Evolutionary conservation across 768 basidiomycete genomes (phyloP).

Genomic region (Termitomyces sp.): DNA sequence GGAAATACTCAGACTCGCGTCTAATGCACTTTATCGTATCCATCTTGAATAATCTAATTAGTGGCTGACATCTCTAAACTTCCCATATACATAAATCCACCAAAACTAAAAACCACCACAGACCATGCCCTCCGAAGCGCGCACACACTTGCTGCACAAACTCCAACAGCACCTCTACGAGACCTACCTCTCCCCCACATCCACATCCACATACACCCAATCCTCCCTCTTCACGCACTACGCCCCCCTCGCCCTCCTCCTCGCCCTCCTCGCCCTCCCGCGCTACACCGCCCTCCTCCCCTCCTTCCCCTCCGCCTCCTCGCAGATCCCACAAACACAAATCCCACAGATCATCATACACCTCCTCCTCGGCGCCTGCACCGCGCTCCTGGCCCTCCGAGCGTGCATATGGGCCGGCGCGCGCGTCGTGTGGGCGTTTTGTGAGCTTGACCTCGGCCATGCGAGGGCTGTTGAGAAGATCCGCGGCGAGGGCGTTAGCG

Average conservation of each 20-base stretch:
- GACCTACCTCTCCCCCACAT: neutral
- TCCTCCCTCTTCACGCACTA: constrained; percentile 8
- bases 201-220: constrained; percentile 5
- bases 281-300: constrained; percentile 1
- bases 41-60: neutral
- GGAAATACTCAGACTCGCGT: constrained; percentile 14
- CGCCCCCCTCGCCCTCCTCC: constrained; percentile 10
- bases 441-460: constrained; percentile 10
- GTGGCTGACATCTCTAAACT: neutral
- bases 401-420: constrained; percentile 8
- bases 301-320: neutral
- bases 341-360: neutral
- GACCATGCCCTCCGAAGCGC: neutral
- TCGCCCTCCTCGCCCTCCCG: constrained; percentile 8
- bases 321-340: neutral
- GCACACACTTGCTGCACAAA: neutral
- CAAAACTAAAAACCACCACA: neutral
- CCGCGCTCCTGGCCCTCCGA: constrained; percentile 1
- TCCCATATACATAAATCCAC: neutral
- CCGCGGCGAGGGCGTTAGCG: neutral
- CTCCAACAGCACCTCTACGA: constrained; percentile 7
- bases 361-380: neutral
- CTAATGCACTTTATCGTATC: neutral
- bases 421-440: constrained; percentile 7
- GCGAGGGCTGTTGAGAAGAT: neutral